Evolutionary conservation across 2,329 filamentous ascomycete species (phyloP), one percentile per base, ranked within the genome.

Genomic region (Calycina herbarum): DNA sequence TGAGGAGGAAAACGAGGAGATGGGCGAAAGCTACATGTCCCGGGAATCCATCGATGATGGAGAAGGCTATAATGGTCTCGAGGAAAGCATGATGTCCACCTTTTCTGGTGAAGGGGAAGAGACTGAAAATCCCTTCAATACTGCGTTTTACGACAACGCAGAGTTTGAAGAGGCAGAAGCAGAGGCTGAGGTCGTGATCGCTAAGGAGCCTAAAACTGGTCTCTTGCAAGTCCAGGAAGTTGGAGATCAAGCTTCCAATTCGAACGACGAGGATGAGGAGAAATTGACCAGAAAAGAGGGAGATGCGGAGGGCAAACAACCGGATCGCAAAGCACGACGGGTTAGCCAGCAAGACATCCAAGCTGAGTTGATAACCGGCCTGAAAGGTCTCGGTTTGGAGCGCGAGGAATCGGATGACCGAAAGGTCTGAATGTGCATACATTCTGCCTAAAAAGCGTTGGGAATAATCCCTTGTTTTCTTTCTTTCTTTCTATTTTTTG

Each of bases 301-400:
- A 11, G 45, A 51, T 4, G 7, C 11, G 8, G 10, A 51, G 20
- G n/a, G n/a, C n/a, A 11, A 20, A 11, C 2, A 48, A 7, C n/a
- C 45, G 27, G 45, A 24, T 24, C n/a, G n/a, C 10, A 27, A 51
- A 11, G n/a, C n/a, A 13, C 40, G 7, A 33, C 17, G 61, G 40
- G 24, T 15, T n/a, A 59, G 38, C 63, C 74, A 79, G 5, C 76
- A 81, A 66, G 86, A 88, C 69, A 64, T 81, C 11, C 78, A 80
- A 63, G 86, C 85, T 2, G 85, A 88, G 74, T 70, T 86, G 33
- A 87, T 88, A 63, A 87, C 85, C 20, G 86, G 86, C 63, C 76
- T 89, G 77, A 81, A 82, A 76, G 79, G 85, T 67, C 75, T 88
- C 61, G 78, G 79, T 61, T 69, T 85, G 42, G 80, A 82, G 65